Conservation (phyloP, 2,329 filamentous ascomycete genomes). For the Raffaelea ambrosiae region DNA sequence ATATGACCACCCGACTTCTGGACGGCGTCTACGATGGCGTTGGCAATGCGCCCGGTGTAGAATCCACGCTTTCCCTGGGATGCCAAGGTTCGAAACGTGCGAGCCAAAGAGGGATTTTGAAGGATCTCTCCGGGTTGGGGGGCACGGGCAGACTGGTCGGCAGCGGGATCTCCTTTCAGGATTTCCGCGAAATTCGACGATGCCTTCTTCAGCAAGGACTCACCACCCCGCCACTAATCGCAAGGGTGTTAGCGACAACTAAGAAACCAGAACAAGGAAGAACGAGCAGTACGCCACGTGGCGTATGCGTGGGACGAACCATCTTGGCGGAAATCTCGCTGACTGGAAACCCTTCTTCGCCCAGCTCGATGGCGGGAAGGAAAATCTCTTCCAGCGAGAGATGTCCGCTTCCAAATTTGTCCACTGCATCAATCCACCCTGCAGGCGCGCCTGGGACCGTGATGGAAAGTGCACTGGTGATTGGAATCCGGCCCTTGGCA, state of each 20-base stretch:
- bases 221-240: conserved; percentile 1
- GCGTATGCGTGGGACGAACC: not conserved
- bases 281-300: too few species aligned
- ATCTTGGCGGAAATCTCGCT: conserved; percentile 50
- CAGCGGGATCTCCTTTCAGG: not conserved
- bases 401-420: conserved; percentile 79
- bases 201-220: conserved; percentile 28
- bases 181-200: conserved; percentile 62
- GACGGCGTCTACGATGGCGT: conserved; percentile 69
- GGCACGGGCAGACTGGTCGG: not conserved
- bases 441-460: conserved; percentile 54
- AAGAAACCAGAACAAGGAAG: not conserved
- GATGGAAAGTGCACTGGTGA: conserved; percentile 65
- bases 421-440: conserved; percentile 84
- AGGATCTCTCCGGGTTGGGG: not conserved
- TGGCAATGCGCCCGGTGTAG: conserved; percentile 73
- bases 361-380: conserved; percentile 71
- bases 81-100: conserved; percentile 69
- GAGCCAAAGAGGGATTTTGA: conserved; percentile 62
- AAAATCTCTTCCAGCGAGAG: conserved; percentile 67
- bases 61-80: conserved; percentile 79
- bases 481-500: conserved; percentile 46
- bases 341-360: conserved; percentile 79
- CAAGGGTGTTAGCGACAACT: too few species aligned
- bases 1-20: conserved; percentile 66